A percentile compares a stretch with the other conserved stretches of the same genome.
phyloP scores from a whole-genome alignment of 345 rosid species.

The Citrus sp. region DNA sequence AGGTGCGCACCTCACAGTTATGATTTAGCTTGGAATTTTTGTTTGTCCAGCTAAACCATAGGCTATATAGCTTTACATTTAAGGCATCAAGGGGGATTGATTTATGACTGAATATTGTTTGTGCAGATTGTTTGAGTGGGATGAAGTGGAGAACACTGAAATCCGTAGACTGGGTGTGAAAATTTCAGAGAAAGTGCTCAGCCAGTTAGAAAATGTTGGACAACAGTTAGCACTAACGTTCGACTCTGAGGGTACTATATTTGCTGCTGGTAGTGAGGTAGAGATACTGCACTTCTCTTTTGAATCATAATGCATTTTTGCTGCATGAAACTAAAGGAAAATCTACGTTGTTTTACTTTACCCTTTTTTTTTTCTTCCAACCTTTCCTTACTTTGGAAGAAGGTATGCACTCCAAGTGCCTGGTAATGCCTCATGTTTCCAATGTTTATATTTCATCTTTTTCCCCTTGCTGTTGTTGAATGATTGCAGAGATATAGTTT shows the following conservation, averaged over 20 bases:
- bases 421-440: not conserved
- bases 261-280: conserved; percentile 93
- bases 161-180: conserved; percentile 42
- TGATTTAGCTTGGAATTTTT: not conserved
- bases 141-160: conserved; percentile 31
- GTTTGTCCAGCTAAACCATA: too few relatives aligned
- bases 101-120: conserved; percentile 7
- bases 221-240: conserved; percentile 76
- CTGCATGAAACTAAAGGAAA: not conserved
- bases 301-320: not conserved
- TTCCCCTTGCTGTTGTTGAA: not conserved
- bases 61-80: not conserved
- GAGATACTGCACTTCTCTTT: conserved; percentile 5
- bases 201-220: conserved; percentile 54
- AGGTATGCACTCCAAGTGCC: not conserved
- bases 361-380: not conserved
- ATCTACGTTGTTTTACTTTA: too few relatives aligned
- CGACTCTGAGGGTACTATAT: conserved; percentile 57
- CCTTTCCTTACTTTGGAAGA: not conserved
- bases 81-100: not conserved
- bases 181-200: conserved; percentile 50
- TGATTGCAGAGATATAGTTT: not conserved
- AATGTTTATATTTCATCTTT: not conserved
- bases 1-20: not conserved
- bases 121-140: conserved; percentile 76